These are phyloP conservation scores for Metschnikowia picachoensis DNA, from an alignment of 805 yeast genomes.

Conservation along the genomic window DNA sequence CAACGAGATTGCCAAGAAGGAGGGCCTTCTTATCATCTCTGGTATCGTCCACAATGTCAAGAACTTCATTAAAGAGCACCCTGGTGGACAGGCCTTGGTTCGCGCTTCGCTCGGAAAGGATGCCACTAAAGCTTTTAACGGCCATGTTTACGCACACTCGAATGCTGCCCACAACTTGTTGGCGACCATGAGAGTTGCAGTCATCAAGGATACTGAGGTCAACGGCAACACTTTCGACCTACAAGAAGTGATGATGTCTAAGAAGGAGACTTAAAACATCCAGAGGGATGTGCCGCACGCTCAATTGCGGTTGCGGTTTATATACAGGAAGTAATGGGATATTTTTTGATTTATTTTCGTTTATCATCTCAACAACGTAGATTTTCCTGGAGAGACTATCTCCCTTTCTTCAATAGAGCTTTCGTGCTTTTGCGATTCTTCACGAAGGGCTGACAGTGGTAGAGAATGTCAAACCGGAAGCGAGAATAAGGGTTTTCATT, in stretches of 20 bases:
- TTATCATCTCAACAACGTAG: too few relatives aligned
- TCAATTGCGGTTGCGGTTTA: neutral
- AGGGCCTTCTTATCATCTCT: slow-evolving; percentile 65
- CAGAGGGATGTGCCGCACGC: neutral
- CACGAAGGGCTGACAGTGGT: too few relatives aligned
- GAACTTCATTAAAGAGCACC: slow-evolving; percentile 67
- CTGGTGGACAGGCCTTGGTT: slow-evolving; percentile 77
- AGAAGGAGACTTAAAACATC: slow-evolving; percentile 24
- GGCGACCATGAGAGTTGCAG: slow-evolving; percentile 81
- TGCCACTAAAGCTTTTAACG: slow-evolving; percentile 80
- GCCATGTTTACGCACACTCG: slow-evolving; percentile 82
- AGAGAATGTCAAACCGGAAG: too few relatives aligned
- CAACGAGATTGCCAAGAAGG: slow-evolving; percentile 45
- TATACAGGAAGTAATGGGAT: slow-evolving; percentile 4
- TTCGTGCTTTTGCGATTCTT: too few relatives aligned
- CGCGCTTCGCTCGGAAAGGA: slow-evolving; percentile 74
- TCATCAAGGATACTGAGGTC: slow-evolving; percentile 64
- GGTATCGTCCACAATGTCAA: slow-evolving; percentile 80
- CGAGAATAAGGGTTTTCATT: too few relatives aligned
- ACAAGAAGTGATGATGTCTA: slow-evolving; percentile 44
- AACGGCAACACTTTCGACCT: slow-evolving; percentile 48
- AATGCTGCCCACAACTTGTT: slow-evolving; percentile 82
- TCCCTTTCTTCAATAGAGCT: too few relatives aligned
- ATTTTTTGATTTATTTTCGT: neutral
- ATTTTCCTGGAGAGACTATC: too few relatives aligned